Conservation (phyloP, 2,329 filamentous ascomycete species). For the Helicocarpus griseus region DNA sequence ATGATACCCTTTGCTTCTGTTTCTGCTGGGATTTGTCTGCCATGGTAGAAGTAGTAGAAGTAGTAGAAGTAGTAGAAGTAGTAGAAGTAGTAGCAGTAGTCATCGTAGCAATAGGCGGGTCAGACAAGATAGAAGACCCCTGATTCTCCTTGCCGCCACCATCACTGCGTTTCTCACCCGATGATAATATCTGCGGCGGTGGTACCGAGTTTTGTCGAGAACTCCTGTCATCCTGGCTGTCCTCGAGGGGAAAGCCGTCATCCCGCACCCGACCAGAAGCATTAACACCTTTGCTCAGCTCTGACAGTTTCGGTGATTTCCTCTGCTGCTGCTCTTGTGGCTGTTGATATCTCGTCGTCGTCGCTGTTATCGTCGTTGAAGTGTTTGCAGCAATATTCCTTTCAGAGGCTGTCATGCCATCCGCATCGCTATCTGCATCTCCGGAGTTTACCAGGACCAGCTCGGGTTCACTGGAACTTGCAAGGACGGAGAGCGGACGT, state of each 20-base stretch:
- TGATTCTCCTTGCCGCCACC: not conserved
- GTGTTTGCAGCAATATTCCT: constrained; percentile 29
- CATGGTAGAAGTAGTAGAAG: not conserved
- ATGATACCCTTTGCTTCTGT: not conserved
- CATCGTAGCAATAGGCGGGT: constrained; percentile 3
- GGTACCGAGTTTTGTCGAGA: not conserved
- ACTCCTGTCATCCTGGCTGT: not conserved
- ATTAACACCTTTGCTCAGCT: constrained; percentile 18
- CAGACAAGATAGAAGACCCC: not conserved
- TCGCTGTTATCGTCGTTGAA: not conserved
- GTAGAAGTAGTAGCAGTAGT: not conserved
- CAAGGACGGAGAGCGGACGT: constrained; percentile 34
- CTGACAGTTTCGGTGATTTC: constrained; percentile 28
- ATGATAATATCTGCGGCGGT: not conserved
- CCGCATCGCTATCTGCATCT: constrained; percentile 18
- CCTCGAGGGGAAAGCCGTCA: too few species aligned
- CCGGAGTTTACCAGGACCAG: constrained; percentile 22
- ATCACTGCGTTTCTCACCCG: not conserved
- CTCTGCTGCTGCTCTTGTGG: constrained; percentile 13
- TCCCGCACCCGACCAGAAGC: constrained; percentile 2
- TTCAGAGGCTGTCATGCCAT: constrained; percentile 27
- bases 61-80: not conserved
- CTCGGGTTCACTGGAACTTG: constrained; percentile 25
- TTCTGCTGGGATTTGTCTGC: not conserved
- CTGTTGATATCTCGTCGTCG: not conserved